phyloP scores from a whole-genome alignment of 2,329 filamentous ascomycete genomes.

The Cladosporium phlei region DNA sequence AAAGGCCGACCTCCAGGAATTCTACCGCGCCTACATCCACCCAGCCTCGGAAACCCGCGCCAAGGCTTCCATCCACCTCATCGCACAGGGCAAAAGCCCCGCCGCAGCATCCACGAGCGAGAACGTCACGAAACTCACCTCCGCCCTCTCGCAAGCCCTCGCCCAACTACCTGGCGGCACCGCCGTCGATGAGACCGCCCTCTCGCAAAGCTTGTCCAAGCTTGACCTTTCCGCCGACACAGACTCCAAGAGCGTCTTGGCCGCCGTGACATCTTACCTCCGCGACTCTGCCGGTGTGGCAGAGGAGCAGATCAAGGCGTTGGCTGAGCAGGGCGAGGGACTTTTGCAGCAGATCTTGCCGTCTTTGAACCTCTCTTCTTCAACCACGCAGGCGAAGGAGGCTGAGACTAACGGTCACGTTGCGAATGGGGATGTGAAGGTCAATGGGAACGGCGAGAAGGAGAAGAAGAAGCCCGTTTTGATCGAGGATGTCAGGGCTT shows the following conservation, averaged over 20 bases:
- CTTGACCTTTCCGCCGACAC: slow-evolving; percentile 45
- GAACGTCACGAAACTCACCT: slow-evolving; percentile 36
- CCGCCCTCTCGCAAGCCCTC: slow-evolving; percentile 44
- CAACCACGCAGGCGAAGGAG: slow-evolving; percentile 1
- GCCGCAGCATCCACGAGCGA: slow-evolving; percentile 30
- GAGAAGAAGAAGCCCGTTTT: slow-evolving; percentile 45
- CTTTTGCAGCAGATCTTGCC: slow-evolving; percentile 44
- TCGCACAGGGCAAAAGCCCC: slow-evolving; percentile 59
- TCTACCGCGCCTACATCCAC: slow-evolving; percentile 71
- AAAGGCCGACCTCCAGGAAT: slow-evolving; percentile 73
- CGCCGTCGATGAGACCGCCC: slow-evolving; percentile 39
- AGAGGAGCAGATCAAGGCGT: slow-evolving; percentile 44
- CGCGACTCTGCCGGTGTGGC: slow-evolving; percentile 41
- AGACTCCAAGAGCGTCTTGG: slow-evolving; percentile 33
- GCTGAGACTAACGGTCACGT: not conserved
- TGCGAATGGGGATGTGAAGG: slow-evolving; percentile 1
- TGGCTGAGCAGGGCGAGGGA: slow-evolving; percentile 48
- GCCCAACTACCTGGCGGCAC: slow-evolving; percentile 44
- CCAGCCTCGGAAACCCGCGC: slow-evolving; percentile 68
- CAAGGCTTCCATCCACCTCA: slow-evolving; percentile 80
- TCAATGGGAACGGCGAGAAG: slow-evolving; percentile 31
- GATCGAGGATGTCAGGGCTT: slow-evolving; percentile 74
- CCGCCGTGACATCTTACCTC: slow-evolving; percentile 39
- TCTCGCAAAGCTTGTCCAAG: slow-evolving; percentile 42
- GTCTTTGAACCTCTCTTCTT: slow-evolving; percentile 36